These are phyloP conservation scores for Salvia hispanica DNA, from an alignment of 257 asterid genomes.

Conservation along the genomic window DNA sequence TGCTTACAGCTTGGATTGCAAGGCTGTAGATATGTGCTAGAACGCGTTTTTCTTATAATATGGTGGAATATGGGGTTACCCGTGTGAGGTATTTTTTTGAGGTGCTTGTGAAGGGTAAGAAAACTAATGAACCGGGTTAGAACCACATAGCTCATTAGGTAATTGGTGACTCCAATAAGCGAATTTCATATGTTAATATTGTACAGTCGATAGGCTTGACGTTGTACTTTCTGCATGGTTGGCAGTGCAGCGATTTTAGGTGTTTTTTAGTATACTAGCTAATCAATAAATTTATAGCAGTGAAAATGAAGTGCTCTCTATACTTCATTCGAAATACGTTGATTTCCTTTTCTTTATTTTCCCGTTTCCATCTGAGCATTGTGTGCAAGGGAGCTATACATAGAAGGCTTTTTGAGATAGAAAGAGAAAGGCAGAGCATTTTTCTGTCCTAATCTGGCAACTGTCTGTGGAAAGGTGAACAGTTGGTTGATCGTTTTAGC, in stretches of 20 bases:
- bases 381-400: background rate
- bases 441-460: background rate
- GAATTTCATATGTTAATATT: background rate
- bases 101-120: too few relatives aligned
- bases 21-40: background rate
- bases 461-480: background rate
- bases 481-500: background rate
- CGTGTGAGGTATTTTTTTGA: background rate
- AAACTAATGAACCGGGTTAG: background rate
- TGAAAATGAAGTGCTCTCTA: background rate
- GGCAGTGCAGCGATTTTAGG: background rate
- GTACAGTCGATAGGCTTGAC: background rate
- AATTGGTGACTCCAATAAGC: background rate
- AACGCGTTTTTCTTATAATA: background rate
- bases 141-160: background rate
- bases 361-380: conserved; percentile 8
- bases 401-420: background rate
- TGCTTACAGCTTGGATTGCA: too few relatives aligned
- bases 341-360: background rate
- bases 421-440: too few relatives aligned
- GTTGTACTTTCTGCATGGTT: background rate
- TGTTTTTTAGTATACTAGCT: background rate
- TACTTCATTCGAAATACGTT: background rate
- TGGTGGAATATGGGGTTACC: background rate
- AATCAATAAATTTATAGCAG: background rate